These are phyloP conservation scores for Trypanosoma lewisi DNA, from an alignment of 208 protist genomes.

Conservation along the genomic window DNA sequence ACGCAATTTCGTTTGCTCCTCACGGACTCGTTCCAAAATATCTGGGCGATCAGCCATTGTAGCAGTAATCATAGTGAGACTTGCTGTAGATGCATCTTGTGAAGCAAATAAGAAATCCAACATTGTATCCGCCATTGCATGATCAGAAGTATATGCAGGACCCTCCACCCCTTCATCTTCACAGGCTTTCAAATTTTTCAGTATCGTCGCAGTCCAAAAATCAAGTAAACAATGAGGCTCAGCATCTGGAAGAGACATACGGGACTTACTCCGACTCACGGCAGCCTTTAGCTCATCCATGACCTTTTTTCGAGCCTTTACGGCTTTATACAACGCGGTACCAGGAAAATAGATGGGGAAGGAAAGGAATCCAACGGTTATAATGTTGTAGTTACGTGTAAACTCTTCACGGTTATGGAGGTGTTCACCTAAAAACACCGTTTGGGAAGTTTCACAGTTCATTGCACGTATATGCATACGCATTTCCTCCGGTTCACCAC, in stretches of 20 bases:
- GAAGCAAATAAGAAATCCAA: constrained; percentile 94
- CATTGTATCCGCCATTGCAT: constrained; percentile 89
- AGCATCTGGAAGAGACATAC: constrained; percentile 70
- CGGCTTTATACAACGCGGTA: constrained; percentile 86
- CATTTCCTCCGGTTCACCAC: constrained; percentile 72
- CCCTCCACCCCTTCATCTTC: constrained; percentile 71
- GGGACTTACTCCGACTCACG: constrained; percentile 73
- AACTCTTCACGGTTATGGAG: constrained; percentile 84
- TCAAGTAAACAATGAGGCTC: constrained; percentile 90
- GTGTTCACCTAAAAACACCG: constrained; percentile 92
- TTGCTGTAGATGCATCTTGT: constrained; percentile 84
- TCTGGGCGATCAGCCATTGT: constrained; percentile 89
- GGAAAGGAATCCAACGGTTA: constrained; percentile 92
- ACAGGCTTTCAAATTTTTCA: constrained; percentile 64
- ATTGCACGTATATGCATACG: constrained; percentile 81
- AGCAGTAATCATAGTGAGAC: constrained; percentile 83
- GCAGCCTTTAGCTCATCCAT: constrained; percentile 78
- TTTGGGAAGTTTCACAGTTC: constrained; percentile 92
- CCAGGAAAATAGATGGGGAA: constrained; percentile 91
- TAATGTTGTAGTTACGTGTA: constrained; percentile 90
- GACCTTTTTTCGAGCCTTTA: constrained; percentile 85
- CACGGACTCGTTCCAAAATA: constrained; percentile 81
- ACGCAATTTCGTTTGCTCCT: constrained; percentile 83
- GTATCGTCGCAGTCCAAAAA: constrained; percentile 85
- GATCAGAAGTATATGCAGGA: constrained; percentile 66